Evolutionary conservation across 192 early-diverging fungal genomes (phyloP), one percentile per base, ranked within the genome.

Genomic region (Entomortierella chlamydospora): DNA sequence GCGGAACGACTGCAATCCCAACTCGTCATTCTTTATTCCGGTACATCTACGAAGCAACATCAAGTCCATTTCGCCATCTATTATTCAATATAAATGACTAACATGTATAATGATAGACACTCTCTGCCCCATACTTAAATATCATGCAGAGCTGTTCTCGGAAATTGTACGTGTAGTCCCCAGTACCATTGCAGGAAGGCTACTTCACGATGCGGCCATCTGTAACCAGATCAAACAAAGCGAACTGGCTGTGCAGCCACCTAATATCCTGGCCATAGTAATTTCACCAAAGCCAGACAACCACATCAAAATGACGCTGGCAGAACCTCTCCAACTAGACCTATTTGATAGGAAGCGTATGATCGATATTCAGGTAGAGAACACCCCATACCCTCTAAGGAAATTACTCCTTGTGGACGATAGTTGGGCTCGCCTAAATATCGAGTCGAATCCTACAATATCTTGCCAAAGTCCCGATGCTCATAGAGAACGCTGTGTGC

Each of bases 141-240:
- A 68, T 31, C 73, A 77, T 43, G 42, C 73, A 13, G 64, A 77
- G 47, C 60, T 77, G 9, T 29, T 77, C 23, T 62, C 73, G 2
- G 73, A 77, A 25, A 61, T 77, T 25, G 25, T 63, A 13, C 60
- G 64, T 8, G 65, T 68, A 4, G n/a, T 77, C 11, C 73, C 73
- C 41, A 26, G 18, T 6, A 30, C 63, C 4, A 43, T 63, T 45
- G 53, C 28, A 34, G 17, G 33, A 29, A 5, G 4, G 53, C 7
- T 18, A 60, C 41, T 8, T 11, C 39, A 17, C 5, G 20, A 52
- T 17, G 31, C 45, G 20, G 3, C 23, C 3, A 20, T 1, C 20
- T 29, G 18, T 28, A 51, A 41, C 17, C 6, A 15, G 29, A 51
- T 30, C 5, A 28, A 22, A 26, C 9, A 53, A 13, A 52, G n/a